Conservation (phyloP, 495 filamentous ascomycete species). For the Talaromyces thailandensis region DNA sequence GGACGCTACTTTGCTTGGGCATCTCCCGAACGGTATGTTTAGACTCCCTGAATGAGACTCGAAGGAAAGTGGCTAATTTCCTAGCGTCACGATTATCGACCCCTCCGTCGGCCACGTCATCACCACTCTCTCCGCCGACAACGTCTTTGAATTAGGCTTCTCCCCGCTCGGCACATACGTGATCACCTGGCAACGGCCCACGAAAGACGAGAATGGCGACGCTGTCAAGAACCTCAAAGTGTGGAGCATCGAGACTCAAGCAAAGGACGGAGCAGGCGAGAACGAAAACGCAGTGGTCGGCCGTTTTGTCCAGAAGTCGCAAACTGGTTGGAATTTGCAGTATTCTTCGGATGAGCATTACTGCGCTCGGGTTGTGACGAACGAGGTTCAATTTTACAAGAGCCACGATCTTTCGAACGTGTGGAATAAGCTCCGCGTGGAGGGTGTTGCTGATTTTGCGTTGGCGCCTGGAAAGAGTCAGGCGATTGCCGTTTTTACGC, state of each 20-base stretch:
- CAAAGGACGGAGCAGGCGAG: slow-evolving; percentile 31
- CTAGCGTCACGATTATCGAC: slow-evolving; percentile 72
- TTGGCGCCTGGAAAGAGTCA: slow-evolving; percentile 80
- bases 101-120: slow-evolving; percentile 70
- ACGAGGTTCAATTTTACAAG: slow-evolving; percentile 95
- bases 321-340: slow-evolving; percentile 95
- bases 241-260: slow-evolving; percentile 67
- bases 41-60: too few relatives aligned
- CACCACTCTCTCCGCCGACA: slow-evolving; percentile 62
- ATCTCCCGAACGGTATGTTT: slow-evolving; percentile 62
- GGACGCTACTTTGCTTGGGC: slow-evolving; percentile 95
- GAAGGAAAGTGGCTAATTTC: neutral
- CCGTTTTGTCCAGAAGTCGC: slow-evolving; percentile 86
- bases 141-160: slow-evolving; percentile 90
- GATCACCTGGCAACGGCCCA: slow-evolving; percentile 91
- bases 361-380: slow-evolving; percentile 89
- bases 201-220: slow-evolving; percentile 87
- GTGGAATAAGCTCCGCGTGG: slow-evolving; percentile 90
- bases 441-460: slow-evolving; percentile 86
- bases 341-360: slow-evolving; percentile 88
- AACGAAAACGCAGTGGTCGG: slow-evolving; percentile 66
- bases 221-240: slow-evolving; percentile 94
- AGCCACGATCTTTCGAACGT: slow-evolving; percentile 74
- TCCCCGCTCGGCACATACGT: slow-evolving; percentile 85
- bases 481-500: slow-evolving; percentile 86